phyloP scores from a whole-genome alignment of 1,139 yeast species.

The Arxiozyma slooffiae region DNA sequence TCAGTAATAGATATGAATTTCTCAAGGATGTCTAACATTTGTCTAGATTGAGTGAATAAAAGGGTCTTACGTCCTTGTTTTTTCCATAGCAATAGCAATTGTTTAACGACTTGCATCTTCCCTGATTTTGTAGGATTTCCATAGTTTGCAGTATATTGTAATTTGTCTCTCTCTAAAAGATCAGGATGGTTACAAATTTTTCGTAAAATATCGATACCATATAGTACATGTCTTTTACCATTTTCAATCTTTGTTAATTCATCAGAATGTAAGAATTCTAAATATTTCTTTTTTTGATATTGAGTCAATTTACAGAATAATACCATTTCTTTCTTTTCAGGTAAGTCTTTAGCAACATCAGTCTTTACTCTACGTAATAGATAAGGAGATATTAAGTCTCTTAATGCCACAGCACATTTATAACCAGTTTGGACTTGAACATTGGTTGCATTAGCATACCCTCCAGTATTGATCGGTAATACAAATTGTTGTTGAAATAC shows the following conservation, averaged over 20 bases:
- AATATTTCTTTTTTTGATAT: conserved; percentile 63
- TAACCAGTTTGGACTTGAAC: conserved; percentile 94
- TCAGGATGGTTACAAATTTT: conserved; percentile 97
- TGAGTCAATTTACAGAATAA: conserved; percentile 78
- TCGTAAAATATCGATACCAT: conserved; percentile 81
- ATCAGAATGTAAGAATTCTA: conserved; percentile 62
- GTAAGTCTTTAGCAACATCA: conserved; percentile 95
- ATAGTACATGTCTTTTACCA: conserved; percentile 73
- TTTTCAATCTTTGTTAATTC: conserved; percentile 63
- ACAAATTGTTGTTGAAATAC: conserved; percentile 90
- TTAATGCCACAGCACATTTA: conserved; percentile 83
- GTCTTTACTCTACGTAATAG: conserved; percentile 75
- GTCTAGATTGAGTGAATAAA: conserved; percentile 82
- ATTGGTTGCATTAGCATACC: conserved; percentile 94
- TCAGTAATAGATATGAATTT: conserved; percentile 44
- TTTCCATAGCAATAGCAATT: conserved; percentile 67
- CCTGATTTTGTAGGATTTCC: conserved; percentile 74
- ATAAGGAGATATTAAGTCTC: conserved; percentile 86
- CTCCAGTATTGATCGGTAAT: conserved; percentile 91
- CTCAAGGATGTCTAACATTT: conserved; percentile 84
- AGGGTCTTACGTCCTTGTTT: conserved; percentile 68
- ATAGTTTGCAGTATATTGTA: conserved; percentile 38
- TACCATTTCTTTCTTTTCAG: conserved; percentile 89
- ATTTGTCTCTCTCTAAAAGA: conserved; percentile 49
- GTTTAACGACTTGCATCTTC: conserved; percentile 79